phyloP scores from a whole-genome alignment of 2,329 filamentous ascomycete species.

The Colletotrichum coccodes region DNA sequence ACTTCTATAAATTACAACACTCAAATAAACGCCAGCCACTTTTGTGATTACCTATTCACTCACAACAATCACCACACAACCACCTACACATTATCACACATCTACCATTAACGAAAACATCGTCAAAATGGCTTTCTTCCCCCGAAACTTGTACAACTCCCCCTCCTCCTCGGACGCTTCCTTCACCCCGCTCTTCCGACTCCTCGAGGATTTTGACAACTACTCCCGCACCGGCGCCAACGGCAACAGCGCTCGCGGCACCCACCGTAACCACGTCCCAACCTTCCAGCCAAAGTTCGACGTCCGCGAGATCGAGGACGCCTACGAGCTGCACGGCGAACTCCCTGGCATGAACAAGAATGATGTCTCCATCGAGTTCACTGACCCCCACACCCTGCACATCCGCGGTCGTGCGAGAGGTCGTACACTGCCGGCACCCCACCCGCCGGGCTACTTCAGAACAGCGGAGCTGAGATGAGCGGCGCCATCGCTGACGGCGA shows the following conservation, averaged over 20 bases:
- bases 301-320: slow-evolving; percentile 73
- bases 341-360: slow-evolving; percentile 80
- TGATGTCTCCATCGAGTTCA: slow-evolving; percentile 81
- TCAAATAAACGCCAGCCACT: background rate
- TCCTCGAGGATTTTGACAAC: slow-evolving; percentile 71
- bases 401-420: slow-evolving; percentile 76
- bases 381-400: slow-evolving; percentile 77
- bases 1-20: background rate
- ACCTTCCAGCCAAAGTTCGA: slow-evolving; percentile 83
- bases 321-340: slow-evolving; percentile 84
- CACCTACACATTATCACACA: slow-evolving; percentile 3
- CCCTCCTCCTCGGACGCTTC: slow-evolving; percentile 51
- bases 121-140: slow-evolving; percentile 70
- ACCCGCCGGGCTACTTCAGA: slow-evolving; percentile 55
- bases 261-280: slow-evolving; percentile 46
- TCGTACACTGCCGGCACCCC: slow-evolving; percentile 65
- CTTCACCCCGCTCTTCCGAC: slow-evolving; percentile 70
- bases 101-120: slow-evolving; percentile 32
- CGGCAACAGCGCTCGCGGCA: slow-evolving; percentile 36
- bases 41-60: background rate
- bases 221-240: slow-evolving; percentile 55
- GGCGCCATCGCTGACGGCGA: slow-evolving; percentile 54
- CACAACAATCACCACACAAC: background rate
- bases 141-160: slow-evolving; percentile 59
- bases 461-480: slow-evolving; percentile 50